Conservation (phyloP, 805 yeast species). For the Zygotorulaspora florentina region DNA sequence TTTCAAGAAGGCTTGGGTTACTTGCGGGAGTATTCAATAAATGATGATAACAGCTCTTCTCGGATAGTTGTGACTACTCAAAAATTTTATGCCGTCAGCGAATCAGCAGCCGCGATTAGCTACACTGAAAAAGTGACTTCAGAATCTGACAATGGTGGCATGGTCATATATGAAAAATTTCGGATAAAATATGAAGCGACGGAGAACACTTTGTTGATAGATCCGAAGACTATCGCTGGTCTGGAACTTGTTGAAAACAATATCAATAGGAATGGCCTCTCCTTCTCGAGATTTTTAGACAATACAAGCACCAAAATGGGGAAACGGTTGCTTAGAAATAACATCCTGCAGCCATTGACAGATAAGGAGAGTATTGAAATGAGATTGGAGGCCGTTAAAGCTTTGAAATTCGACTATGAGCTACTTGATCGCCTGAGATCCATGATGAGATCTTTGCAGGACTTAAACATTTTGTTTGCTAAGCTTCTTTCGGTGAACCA, state of each 20-base stretch:
- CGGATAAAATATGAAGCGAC: constrained; percentile 38
- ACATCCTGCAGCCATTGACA: constrained; percentile 46
- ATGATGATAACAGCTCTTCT: constrained; percentile 2
- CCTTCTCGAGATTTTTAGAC: constrained; percentile 39
- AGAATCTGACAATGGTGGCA: constrained; percentile 9
- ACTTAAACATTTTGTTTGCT: constrained; percentile 41
- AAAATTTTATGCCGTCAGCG: constrained; percentile 32
- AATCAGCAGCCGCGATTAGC: constrained; percentile 34
- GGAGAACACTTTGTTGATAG: constrained; percentile 43
- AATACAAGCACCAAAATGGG: constrained; percentile 47
- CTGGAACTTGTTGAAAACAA: constrained; percentile 40
- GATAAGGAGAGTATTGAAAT: constrained; percentile 35
- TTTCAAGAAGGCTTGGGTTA: constrained; percentile 24
- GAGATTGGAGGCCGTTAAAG: constrained; percentile 39
- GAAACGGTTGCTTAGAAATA: constrained; percentile 38
- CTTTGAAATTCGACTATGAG: constrained; percentile 26
- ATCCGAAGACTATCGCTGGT: constrained; percentile 36
- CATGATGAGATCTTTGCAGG: constrained; percentile 33
- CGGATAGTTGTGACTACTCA: constrained; percentile 25
- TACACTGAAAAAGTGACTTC: constrained; percentile 19
- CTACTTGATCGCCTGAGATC: constrained; percentile 17
- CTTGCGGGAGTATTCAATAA: constrained; percentile 21
- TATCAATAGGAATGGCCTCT: constrained; percentile 28
- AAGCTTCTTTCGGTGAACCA: constrained; percentile 32
- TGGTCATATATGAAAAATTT: constrained; percentile 28